Evolutionary conservation across 805 yeast genomes (phyloP).

Genomic region (Lipomyces kockii): DNA sequence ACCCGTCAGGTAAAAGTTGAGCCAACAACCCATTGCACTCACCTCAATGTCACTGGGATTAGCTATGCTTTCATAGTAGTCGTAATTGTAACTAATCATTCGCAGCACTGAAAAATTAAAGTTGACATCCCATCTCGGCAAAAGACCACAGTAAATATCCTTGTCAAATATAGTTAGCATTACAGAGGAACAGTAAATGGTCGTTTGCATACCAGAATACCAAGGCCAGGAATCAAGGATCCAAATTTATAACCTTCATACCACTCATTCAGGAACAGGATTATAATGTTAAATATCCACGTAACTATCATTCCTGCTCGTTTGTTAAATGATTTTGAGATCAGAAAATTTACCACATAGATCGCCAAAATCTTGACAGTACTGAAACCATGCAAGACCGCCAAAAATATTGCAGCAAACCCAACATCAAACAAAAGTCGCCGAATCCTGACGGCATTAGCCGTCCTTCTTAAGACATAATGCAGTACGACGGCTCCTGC

Average conservation of each 20-base stretch:
- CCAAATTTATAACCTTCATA: conserved; percentile 61
- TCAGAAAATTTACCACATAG: conserved; percentile 55
- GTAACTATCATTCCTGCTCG: conserved; percentile 44
- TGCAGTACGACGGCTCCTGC: conserved; percentile 62
- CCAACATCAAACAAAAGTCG: conserved; percentile 69
- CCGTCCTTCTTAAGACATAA: conserved; percentile 52
- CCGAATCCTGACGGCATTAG: conserved; percentile 39
- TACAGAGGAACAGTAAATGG: background rate
- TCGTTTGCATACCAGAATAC: conserved; percentile 46
- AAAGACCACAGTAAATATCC: conserved; percentile 70
- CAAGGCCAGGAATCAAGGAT: conserved; percentile 49
- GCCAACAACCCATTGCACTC: background rate
- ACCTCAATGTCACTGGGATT: conserved; percentile 31
- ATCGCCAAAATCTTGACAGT: conserved; percentile 64
- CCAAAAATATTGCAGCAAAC: conserved; percentile 70
- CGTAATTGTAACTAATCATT: conserved; percentile 81
- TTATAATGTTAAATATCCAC: conserved; percentile 81
- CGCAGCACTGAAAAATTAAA: conserved; percentile 87
- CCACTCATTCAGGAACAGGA: conserved; percentile 77
- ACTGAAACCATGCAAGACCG: conserved; percentile 82
- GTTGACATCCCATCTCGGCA: conserved; percentile 93
- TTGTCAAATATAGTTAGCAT: background rate
- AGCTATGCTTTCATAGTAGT: conserved; percentile 50
- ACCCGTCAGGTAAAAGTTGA: conserved; percentile 5
- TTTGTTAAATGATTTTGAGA: conserved; percentile 47